A percentile compares a stretch with the other conserved stretches of the same genome.
phyloP scores from a whole-genome alignment of 352 stramenopile species.

The Pythium vanterpoolii region DNA sequence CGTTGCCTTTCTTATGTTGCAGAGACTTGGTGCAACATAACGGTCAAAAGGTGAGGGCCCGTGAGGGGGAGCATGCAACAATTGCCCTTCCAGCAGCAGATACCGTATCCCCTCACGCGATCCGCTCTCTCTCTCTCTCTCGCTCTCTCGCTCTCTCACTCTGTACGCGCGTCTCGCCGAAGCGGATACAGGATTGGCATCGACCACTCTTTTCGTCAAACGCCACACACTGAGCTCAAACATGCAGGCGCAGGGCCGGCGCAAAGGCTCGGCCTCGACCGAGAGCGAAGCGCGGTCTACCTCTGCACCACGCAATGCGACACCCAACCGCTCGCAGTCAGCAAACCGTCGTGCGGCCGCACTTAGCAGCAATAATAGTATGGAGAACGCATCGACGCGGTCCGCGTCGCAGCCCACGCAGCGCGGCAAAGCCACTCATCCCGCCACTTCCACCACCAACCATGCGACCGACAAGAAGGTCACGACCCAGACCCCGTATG shows the following conservation, averaged over 20 bases:
- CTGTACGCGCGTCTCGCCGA: neutral
- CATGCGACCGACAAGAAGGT: slow-evolving; percentile 9
- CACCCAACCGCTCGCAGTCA: slow-evolving; percentile 15
- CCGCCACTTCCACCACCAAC: slow-evolving; percentile 25
- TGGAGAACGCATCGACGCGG: slow-evolving; percentile 3
- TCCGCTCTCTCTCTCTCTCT: slow-evolving; percentile 3
- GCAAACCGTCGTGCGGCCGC: slow-evolving; percentile 1
- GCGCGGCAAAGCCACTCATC: slow-evolving; percentile 16
- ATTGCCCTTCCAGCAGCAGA: neutral
- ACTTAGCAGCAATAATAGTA: neutral
- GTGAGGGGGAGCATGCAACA: neutral
- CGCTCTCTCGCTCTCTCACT: neutral
- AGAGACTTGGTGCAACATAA: neutral
- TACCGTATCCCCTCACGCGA: neutral
- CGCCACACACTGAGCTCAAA: neutral
- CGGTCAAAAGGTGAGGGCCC: neutral
- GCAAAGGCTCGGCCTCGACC: slow-evolving; percentile 14
- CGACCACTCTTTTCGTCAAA: neutral
- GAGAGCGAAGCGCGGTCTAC: slow-evolving; percentile 9
- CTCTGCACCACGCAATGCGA: neutral
- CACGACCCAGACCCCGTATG: slow-evolving; percentile 23
- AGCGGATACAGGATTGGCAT: neutral
- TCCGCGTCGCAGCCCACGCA: slow-evolving; percentile 58
- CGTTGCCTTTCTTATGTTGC: neutral
- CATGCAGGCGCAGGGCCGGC: slow-evolving; percentile 13